These are phyloP conservation scores for Podosphaera fusca DNA, from an alignment of 2,329 filamentous ascomycete species.

Conservation along the genomic window DNA sequence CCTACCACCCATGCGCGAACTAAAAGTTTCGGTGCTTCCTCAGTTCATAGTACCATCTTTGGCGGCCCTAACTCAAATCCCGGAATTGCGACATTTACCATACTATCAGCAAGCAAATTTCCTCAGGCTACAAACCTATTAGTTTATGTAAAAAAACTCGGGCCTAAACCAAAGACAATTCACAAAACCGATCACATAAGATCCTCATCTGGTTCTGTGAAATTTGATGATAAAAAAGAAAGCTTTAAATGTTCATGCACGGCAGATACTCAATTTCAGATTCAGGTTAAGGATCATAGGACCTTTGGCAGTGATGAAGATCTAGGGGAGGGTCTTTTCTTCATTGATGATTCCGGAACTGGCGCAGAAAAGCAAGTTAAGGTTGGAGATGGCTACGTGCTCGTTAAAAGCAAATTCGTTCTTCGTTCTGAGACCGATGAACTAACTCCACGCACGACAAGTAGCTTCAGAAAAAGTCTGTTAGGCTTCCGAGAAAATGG, in stretches of 20 bases:
- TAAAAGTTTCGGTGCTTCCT: constrained; percentile 39
- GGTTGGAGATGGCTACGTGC: constrained; percentile 49
- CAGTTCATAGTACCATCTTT: constrained; percentile 38
- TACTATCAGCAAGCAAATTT: constrained; percentile 60
- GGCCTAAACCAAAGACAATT: constrained; percentile 50
- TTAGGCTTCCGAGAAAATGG: constrained; percentile 24
- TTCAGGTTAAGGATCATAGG: constrained; percentile 67
- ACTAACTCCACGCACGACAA: constrained; percentile 21
- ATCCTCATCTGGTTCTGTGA: constrained; percentile 37
- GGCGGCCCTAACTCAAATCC: constrained; percentile 29
- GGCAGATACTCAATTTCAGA: constrained; percentile 65
- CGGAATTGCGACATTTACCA: constrained; percentile 58
- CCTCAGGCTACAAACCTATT: constrained; percentile 58
- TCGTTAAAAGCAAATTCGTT: constrained; percentile 50
- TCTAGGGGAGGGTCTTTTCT: constrained; percentile 70
- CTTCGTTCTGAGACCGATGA: constrained; percentile 21
- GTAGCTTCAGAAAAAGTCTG: constrained; percentile 27
- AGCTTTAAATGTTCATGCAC: constrained; percentile 56
- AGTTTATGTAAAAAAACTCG: constrained; percentile 44
- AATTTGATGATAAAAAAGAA: constrained; percentile 41
- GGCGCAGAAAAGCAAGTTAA: constrained; percentile 49
- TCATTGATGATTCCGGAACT: constrained; percentile 57
- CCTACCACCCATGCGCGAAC: constrained; percentile 19
- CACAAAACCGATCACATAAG: constrained; percentile 89
- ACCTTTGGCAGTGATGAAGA: constrained; percentile 65